Evolutionary conservation across 164 flowering plant genomes (phyloP).

Genomic region (Echeveria elegans): DNA sequence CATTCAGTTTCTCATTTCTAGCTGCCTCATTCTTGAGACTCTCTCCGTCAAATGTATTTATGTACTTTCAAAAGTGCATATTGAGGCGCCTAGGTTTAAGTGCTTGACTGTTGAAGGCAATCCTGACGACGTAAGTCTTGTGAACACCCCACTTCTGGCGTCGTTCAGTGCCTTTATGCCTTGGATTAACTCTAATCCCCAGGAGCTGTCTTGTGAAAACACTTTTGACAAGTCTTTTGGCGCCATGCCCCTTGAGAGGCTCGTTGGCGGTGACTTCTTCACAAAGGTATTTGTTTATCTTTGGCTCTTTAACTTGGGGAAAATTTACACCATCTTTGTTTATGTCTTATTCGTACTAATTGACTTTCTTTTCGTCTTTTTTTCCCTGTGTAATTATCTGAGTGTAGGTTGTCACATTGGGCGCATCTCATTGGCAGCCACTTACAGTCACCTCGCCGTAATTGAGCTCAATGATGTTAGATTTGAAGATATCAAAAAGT

Average conservation of each 20-base stretch:
- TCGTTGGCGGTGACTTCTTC: constrained; percentile 50
- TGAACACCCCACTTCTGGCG: constrained; percentile 39
- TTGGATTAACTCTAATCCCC: constrained; percentile 38
- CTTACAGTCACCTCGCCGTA: neutral
- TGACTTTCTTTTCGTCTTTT: neutral
- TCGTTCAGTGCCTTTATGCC: constrained; percentile 38
- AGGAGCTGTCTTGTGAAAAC: constrained; percentile 38
- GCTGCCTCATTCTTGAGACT: constrained; percentile 63
- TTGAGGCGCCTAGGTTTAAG: constrained; percentile 62
- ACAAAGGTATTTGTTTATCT: constrained; percentile 22
- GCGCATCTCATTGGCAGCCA: neutral
- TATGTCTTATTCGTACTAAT: no score
- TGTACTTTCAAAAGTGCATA: constrained; percentile 34
- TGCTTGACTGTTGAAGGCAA: constrained; percentile 53
- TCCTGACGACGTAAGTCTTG: constrained; percentile 46
- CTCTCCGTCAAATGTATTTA: constrained; percentile 43
- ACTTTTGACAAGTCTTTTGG: constrained; percentile 51
- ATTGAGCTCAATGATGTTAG: neutral
- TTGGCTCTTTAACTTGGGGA: neutral
- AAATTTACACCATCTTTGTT: neutral
- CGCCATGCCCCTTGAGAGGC: constrained; percentile 43
- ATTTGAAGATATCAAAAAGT: neutral
- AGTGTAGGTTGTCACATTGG: neutral
- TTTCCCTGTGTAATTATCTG: neutral
- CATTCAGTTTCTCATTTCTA: constrained; percentile 40